Evolutionary conservation across 2,329 filamentous ascomycete species (phyloP).

Genomic region (Curvularia sp.): DNA sequence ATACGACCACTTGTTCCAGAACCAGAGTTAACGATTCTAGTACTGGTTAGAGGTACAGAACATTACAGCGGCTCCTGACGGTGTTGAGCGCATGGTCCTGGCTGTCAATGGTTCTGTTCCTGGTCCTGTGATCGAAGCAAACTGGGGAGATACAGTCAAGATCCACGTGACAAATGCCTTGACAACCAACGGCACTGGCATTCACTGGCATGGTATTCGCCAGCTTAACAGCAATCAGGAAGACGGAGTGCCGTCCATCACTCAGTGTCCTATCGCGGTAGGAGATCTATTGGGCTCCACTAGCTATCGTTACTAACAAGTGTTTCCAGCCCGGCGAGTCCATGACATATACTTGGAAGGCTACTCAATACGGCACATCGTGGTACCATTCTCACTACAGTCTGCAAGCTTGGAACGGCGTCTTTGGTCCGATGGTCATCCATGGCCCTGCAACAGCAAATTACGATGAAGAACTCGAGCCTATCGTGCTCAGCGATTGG

Average conservation of each 20-base stretch:
- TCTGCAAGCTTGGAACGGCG: conserved; percentile 37
- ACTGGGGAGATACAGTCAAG: conserved; percentile 29
- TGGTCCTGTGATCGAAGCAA: conserved; percentile 31
- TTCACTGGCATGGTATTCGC: conserved; percentile 7
- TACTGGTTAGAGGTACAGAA: neutral
- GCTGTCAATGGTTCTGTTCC: conserved; percentile 29
- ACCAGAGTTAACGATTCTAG: neutral
- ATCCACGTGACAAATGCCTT: neutral
- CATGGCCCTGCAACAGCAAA: conserved; percentile 13
- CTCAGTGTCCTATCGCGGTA: conserved; percentile 53
- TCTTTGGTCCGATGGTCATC: conserved; percentile 39
- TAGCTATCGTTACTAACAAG: too few species aligned
- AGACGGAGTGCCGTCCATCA: conserved; percentile 53
- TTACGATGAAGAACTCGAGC: conserved; percentile 42
- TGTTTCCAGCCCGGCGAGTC: too few species aligned
- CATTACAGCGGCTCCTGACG: neutral
- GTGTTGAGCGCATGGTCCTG: neutral
- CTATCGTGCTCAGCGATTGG: conserved; percentile 24
- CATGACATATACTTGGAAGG: conserved; percentile 32
- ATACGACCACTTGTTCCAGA: neutral
- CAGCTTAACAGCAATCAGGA: too few species aligned
- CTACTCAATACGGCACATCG: conserved; percentile 32
- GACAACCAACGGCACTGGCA: conserved; percentile 42
- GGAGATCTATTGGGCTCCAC: conserved; percentile 22
- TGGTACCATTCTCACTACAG: conserved; percentile 48